Evolutionary conservation across 257 asterid genomes (phyloP).

Genomic region (Przewalskia tangutica): DNA sequence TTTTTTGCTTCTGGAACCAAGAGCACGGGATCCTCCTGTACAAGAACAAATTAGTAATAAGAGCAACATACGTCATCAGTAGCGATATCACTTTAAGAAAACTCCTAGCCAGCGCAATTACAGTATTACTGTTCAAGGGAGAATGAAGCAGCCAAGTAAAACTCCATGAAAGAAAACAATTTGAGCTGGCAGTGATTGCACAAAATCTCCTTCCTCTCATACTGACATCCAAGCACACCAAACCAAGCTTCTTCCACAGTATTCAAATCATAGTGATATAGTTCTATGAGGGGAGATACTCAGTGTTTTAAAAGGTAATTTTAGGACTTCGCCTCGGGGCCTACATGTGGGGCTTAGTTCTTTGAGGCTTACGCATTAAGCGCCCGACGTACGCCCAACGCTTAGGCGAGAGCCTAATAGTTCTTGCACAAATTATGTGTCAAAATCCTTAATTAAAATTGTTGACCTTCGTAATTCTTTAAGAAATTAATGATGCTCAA

Average conservation of each 20-base stretch:
- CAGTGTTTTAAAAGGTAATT: too few species aligned
- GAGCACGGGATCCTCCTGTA: constrained; percentile 86
- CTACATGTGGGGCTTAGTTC: too few species aligned
- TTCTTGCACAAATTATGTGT: too few species aligned
- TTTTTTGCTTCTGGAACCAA: constrained; percentile 48
- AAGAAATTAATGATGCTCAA: too few species aligned
- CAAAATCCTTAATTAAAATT: too few species aligned
- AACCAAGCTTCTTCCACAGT: not conserved
- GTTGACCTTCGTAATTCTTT: too few species aligned
- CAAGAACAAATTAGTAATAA: constrained; percentile 6
- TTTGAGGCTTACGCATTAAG: too few species aligned
- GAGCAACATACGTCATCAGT: not conserved
- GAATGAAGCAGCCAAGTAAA: not conserved
- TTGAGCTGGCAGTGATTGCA: not conserved
- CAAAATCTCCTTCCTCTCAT: not conserved
- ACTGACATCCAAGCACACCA: not conserved
- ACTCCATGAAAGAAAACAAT: not conserved
- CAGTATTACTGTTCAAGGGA: not conserved
- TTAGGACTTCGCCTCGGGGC: too few species aligned
- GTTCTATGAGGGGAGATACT: not conserved
- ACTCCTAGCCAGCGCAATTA: not conserved
- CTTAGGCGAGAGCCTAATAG: too few species aligned
- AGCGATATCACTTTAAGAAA: not conserved
- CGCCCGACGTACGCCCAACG: too few species aligned
- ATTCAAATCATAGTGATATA: not conserved